phyloP scores from a whole-genome alignment of 2,329 filamentous ascomycete genomes.

The Sarocladiaceae sp. region DNA sequence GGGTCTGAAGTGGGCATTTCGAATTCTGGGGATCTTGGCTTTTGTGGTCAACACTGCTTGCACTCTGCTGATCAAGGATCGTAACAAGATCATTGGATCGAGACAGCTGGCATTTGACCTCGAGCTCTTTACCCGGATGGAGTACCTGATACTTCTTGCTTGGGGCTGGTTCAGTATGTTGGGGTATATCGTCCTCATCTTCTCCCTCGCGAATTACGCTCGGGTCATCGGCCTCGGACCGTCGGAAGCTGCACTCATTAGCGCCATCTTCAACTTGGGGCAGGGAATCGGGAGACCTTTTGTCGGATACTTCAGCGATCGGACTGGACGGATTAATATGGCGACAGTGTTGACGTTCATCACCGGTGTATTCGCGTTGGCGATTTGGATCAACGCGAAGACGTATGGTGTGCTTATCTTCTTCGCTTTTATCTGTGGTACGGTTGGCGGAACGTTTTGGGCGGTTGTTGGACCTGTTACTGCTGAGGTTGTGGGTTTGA shows the following conservation, averaged over 20 bases:
- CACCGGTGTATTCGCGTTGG: constrained; percentile 60
- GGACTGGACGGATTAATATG: constrained; percentile 69
- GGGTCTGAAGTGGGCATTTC: constrained; percentile 63
- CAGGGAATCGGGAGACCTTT: constrained; percentile 66
- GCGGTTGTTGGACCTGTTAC: constrained; percentile 64
- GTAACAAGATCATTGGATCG: constrained; percentile 68
- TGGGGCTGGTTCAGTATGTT: constrained; percentile 72
- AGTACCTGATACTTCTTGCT: constrained; percentile 60
- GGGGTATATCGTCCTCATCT: constrained; percentile 72
- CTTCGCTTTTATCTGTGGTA: constrained; percentile 67
- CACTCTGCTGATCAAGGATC: constrained; percentile 61
- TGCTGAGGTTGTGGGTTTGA: constrained; percentile 70
- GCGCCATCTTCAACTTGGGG: constrained; percentile 67
- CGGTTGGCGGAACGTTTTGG: constrained; percentile 69
- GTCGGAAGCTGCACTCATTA: constrained; percentile 64
- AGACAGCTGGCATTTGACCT: constrained; percentile 63
- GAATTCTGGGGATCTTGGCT: constrained; percentile 59
- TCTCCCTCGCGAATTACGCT: constrained; percentile 71
- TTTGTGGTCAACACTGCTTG: constrained; percentile 62
- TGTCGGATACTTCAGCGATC: constrained; percentile 70
- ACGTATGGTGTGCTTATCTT: constrained; percentile 64
- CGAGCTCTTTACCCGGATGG: constrained; percentile 52
- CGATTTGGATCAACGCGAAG: constrained; percentile 68
- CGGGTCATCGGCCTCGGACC: constrained; percentile 62
- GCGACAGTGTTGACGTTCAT: constrained; percentile 61